Evolutionary conservation across 108 stramenopile genomes (phyloP), one percentile per base, ranked within the genome.

Genomic region (Pseudonitzschia multistriata): DNA sequence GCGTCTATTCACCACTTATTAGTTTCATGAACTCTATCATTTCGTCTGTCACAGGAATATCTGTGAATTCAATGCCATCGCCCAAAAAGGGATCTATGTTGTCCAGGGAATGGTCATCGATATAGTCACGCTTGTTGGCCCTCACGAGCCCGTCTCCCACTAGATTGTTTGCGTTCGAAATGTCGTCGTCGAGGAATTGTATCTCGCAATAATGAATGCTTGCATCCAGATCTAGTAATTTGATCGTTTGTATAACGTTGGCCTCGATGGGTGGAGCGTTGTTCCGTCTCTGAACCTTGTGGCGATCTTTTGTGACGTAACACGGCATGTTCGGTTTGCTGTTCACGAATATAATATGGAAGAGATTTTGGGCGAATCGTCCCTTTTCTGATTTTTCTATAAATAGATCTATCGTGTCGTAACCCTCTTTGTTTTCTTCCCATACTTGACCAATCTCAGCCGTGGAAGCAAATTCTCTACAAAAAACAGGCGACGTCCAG

Each of bases 401-500:
- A 15, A 40, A 64, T 25, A 64, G 42, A 45, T 64, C 63, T 3
- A 64, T 25, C 27, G 37, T 28, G 42, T 64, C 63, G 24, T 28
- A 45, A 8, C 35, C 29, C 15, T 33, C n/a, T 40, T 22, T 64
- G 42, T 64, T 64, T 47, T 64, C 63, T 13, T 24, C 63, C 37
- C 37, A 64, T 2, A 45, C 40, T 6, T 28, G n/a, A 25, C 39
- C 28, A 4, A 64, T 47, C 39, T 64, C 63, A 2, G n/a, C 40
- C 27, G 21, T 36, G 34, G 39, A 22, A 1, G 63, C 37, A 2
- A 45, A 64, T 19, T 64, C 63, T 47, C 63, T 40, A 15, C 3
- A 1, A 61, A 70, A 70, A 10, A 42, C 21, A 34, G 69, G 69
- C 5, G 57, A 60, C 31, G 49, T 35, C 49, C 27, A 70, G 25